Evolutionary conservation across 2,329 filamentous ascomycete genomes (phyloP).

Genomic region (Aspergillus sclerotialis): DNA sequence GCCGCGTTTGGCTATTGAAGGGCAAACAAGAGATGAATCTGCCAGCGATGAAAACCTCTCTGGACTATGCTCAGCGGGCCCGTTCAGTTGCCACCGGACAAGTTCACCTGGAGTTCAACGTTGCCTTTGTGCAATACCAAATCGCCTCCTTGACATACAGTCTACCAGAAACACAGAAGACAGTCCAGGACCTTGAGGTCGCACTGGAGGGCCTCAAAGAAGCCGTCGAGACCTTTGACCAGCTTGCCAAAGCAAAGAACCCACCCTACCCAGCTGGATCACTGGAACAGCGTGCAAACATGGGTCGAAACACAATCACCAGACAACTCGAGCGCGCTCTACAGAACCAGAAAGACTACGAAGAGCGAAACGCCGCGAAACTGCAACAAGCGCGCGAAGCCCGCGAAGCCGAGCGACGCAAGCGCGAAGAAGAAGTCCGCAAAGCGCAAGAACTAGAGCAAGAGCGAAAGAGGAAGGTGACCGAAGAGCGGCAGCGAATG

Average conservation of each 20-base stretch:
- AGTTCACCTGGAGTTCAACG: slow-evolving; percentile 91
- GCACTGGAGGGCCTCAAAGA: slow-evolving; percentile 75
- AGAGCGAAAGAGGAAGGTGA: slow-evolving; percentile 71
- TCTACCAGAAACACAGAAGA: slow-evolving; percentile 68
- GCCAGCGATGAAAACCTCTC: slow-evolving; percentile 55
- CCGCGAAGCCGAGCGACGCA: slow-evolving; percentile 71
- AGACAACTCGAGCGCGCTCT: slow-evolving; percentile 83
- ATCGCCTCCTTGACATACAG: slow-evolving; percentile 74
- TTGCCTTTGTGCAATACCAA: slow-evolving; percentile 95
- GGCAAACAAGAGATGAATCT: slow-evolving; percentile 63
- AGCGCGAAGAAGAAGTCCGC: slow-evolving; percentile 68
- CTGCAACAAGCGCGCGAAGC: slow-evolving; percentile 71
- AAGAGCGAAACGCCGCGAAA: slow-evolving; percentile 85
- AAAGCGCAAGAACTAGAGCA: slow-evolving; percentile 61
- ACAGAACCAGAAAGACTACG: slow-evolving; percentile 80
- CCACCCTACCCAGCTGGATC: slow-evolving; percentile 86
- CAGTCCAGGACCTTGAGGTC: slow-evolving; percentile 70
- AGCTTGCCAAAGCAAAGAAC: slow-evolving; percentile 54
- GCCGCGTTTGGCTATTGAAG: slow-evolving; percentile 78
- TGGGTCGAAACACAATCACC: slow-evolving; percentile 82
- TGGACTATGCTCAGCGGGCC: slow-evolving; percentile 60
- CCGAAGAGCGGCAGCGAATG: slow-evolving; percentile 78
- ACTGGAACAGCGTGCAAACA: slow-evolving; percentile 90
- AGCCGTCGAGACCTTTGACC: slow-evolving; percentile 65
- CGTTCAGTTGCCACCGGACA: slow-evolving; percentile 73